These are phyloP conservation scores for Wickerhamomyces hampshirensis DNA, from an alignment of 805 yeast genomes.

Conservation along the genomic window DNA sequence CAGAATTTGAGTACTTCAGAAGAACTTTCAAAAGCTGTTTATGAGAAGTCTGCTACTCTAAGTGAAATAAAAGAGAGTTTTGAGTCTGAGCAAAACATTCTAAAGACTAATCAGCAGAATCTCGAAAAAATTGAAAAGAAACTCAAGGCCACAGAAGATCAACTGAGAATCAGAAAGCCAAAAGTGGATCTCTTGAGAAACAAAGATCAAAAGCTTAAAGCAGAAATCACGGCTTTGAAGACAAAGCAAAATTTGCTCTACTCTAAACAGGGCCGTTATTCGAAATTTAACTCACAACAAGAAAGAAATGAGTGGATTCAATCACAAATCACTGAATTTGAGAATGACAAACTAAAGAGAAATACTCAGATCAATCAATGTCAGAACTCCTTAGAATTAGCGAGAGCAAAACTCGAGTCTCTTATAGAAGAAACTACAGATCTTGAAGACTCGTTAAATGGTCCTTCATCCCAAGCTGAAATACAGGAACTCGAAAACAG, in stretches of 20 bases:
- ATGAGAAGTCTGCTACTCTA: conserved; percentile 44
- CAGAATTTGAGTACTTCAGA: conserved; percentile 47
- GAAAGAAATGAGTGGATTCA: conserved; percentile 69
- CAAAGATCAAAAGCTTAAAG: conserved; percentile 37
- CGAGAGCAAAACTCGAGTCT: conserved; percentile 16
- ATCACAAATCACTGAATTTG: conserved; percentile 39
- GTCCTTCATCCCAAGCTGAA: conserved; percentile 29
- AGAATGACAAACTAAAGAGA: conserved; percentile 18
- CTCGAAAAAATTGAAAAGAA: conserved; percentile 22
- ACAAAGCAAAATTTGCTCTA: conserved; percentile 56
- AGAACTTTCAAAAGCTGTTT: conserved; percentile 43
- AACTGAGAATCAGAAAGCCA: conserved; percentile 37
- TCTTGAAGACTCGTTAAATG: conserved; percentile 34
- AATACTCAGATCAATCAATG: conserved; percentile 24
- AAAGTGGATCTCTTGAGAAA: conserved; percentile 32
- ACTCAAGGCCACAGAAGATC: conserved; percentile 30
- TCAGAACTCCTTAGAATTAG: conserved; percentile 8
- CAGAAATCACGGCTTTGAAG: conserved; percentile 35
- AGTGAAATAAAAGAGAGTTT: conserved; percentile 31
- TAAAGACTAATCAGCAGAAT: conserved; percentile 20
- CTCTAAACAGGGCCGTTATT: conserved; percentile 66
- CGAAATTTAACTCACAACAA: conserved; percentile 46
- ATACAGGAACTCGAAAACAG: conserved; percentile 8
- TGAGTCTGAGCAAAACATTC: conserved; percentile 31
- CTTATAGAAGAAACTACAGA: conserved; percentile 29